A percentile compares a stretch with the other conserved stretches of the same genome.
These are phyloP conservation scores for Grammothele lineata DNA, from an alignment of 768 basidiomycete genomes.

Conservation along the genomic window DNA sequence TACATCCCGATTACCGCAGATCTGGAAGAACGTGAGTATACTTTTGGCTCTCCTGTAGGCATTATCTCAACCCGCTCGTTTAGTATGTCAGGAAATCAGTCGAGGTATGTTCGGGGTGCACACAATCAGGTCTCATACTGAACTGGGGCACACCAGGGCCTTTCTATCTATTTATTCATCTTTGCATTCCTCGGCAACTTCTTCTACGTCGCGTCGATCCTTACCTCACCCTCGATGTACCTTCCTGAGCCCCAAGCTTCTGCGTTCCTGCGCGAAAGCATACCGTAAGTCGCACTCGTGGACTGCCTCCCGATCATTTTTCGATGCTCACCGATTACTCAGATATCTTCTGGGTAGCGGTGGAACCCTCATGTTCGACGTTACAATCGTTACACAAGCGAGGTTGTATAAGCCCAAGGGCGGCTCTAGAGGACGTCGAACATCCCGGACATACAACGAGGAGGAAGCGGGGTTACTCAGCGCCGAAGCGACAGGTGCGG, in stretches of 20 bases:
- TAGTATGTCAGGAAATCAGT: slow-evolving; percentile 89
- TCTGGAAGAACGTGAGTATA: slow-evolving; percentile 93
- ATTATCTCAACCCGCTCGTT: background rate
- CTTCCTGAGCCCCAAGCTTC: slow-evolving; percentile 56
- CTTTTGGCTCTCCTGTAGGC: background rate
- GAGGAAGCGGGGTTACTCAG: slow-evolving; percentile 29
- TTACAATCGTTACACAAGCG: slow-evolving; percentile 86
- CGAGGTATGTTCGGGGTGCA: slow-evolving; percentile 44
- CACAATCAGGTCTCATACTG: background rate
- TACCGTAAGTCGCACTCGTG: slow-evolving; percentile 60
- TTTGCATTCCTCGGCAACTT: slow-evolving; percentile 92
- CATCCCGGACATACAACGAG: slow-evolving; percentile 15
- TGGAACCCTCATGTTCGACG: slow-evolving; percentile 90
- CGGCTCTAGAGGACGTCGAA: slow-evolving; percentile 18
- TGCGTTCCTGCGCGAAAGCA: slow-evolving; percentile 71
- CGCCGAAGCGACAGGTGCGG: slow-evolving; percentile 18
- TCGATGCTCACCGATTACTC: background rate
- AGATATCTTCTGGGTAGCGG: slow-evolving; percentile 90
- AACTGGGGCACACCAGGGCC: slow-evolving; percentile 46
- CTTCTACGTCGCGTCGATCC: slow-evolving; percentile 88
- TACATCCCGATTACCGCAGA: slow-evolving; percentile 92
- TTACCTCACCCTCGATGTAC: slow-evolving; percentile 65
- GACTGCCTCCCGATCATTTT: background rate
- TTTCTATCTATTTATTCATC: slow-evolving; percentile 90
- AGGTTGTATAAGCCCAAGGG: slow-evolving; percentile 58